Percentiles rank a stretch among this genome's conserved stretches.
phyloP scores from a whole-genome alignment of 192 early-diverging fungal genomes.

The Linnemannia elongata region DNA sequence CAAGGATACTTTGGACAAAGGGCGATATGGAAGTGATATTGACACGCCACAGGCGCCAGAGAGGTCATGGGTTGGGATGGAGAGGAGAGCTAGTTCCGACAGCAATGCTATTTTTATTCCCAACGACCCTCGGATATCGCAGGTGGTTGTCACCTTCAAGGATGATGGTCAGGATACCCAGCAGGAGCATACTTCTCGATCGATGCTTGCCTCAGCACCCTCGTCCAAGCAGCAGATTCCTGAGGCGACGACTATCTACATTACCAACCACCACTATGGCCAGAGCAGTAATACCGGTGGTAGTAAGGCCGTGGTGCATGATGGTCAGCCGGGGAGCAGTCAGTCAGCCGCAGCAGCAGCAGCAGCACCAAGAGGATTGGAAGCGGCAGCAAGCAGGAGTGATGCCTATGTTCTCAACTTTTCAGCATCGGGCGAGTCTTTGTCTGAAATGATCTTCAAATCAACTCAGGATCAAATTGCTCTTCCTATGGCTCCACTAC shows the following conservation, averaged over 20 bases:
- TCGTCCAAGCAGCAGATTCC: not conserved
- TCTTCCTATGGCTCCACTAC: not conserved
- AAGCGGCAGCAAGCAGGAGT: not conserved
- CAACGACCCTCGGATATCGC: constrained; percentile 29
- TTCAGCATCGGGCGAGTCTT: constrained; percentile 29
- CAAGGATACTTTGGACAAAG: constrained; percentile 1
- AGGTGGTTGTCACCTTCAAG: constrained; percentile 39
- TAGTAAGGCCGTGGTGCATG: not conserved
- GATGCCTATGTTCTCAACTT: constrained; percentile 17
- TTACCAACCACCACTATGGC: constrained; percentile 28
- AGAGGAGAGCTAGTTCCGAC: constrained; percentile 10
- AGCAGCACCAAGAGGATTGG: not conserved
- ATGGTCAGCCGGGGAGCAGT: not conserved
- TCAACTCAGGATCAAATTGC: not conserved
- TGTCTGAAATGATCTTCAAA: constrained; percentile 44
- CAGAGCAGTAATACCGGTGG: not conserved
- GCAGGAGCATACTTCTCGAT: not conserved
- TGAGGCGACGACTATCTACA: constrained; percentile 31
- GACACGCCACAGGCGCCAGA: constrained; percentile 12
- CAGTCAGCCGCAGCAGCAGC: not conserved
- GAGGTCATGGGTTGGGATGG: not conserved
- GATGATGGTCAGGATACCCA: not conserved
- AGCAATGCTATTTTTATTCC: constrained; percentile 22
- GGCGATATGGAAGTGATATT: not conserved
- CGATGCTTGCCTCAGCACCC: not conserved